Conservation (phyloP, 768 basidiomycete genomes). For the Galerina marginata region DNA sequence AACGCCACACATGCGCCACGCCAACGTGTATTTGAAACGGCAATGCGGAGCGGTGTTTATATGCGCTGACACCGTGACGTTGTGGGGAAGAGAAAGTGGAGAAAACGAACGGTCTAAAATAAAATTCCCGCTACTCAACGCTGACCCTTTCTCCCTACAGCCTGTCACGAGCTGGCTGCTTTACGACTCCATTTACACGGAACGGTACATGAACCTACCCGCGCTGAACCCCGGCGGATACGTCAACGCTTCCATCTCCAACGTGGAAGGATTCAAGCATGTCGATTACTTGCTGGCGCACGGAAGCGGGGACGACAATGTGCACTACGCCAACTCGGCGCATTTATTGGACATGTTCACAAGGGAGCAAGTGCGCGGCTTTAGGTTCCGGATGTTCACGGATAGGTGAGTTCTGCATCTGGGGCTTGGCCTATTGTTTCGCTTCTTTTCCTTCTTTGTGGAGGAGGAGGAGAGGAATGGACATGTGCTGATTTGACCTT, state of each 20-base stretch:
- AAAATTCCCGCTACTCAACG: no score
- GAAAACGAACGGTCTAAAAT: no score
- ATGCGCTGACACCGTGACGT: no score
- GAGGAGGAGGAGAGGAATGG: not conserved
- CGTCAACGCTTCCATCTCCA: conserved; percentile 83
- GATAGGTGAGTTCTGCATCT: conserved; percentile 68
- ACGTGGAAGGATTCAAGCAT: conserved; percentile 85
- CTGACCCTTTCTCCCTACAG: conserved; percentile 35
- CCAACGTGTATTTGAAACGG: no score
- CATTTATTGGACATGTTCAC: conserved; percentile 95
- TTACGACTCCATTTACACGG: conserved; percentile 96
- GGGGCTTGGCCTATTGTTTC: not conserved
- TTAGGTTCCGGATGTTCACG: conserved; percentile 94
- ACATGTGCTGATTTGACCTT: not conserved
- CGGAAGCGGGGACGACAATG: conserved; percentile 96
- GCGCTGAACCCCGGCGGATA: conserved; percentile 85
- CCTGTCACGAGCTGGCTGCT: conserved; percentile 89
- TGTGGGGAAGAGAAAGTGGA: no score
- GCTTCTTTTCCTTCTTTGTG: not conserved
- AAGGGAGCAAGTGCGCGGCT: conserved; percentile 67
- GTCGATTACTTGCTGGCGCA: conserved; percentile 87
- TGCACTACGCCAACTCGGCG: conserved; percentile 92
- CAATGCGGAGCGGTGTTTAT: no score
- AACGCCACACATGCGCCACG: no score
- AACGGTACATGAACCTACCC: conserved; percentile 94